phyloP scores from a whole-genome alignment of 2,329 filamentous ascomycete species.

The Pestalotiopsis sp. region DNA sequence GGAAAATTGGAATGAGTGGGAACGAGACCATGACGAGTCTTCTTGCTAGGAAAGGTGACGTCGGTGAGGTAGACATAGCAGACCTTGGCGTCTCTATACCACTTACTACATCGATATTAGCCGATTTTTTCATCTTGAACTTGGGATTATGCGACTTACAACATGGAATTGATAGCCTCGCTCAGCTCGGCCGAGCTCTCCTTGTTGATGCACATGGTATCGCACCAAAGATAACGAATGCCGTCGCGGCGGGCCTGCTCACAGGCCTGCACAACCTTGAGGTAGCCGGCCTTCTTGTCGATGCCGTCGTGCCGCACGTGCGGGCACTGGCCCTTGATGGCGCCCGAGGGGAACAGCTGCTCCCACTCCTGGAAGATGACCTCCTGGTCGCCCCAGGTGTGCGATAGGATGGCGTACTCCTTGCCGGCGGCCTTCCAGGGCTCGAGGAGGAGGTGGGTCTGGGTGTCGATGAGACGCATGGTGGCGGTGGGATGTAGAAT shows the following conservation, averaged over 20 bases:
- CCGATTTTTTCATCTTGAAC: constrained; percentile 28
- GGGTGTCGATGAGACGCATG: constrained; percentile 41
- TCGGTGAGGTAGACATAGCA: constrained; percentile 39
- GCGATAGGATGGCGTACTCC: constrained; percentile 42
- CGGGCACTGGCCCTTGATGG: constrained; percentile 17
- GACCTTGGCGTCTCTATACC: constrained; percentile 20
- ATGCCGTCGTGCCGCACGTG: not conserved
- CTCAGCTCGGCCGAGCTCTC: constrained; percentile 34
- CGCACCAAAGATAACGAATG: constrained; percentile 36
- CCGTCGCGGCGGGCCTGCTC: constrained; percentile 28
- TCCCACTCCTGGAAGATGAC: constrained; percentile 35
- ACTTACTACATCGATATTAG: not conserved
- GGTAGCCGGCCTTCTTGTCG: constrained; percentile 30
- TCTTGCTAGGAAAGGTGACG: constrained; percentile 16
- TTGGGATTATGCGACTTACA: constrained; percentile 10
- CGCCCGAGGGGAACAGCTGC: constrained; percentile 20
- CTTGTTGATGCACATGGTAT: constrained; percentile 42
- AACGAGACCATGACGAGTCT: not conserved
- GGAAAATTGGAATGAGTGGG: not conserved
- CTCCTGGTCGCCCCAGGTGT: constrained; percentile 38
- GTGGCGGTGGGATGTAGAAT: not conserved
- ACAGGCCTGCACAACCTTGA: constrained; percentile 35
- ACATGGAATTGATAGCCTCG: constrained; percentile 42
- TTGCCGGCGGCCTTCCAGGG: not conserved
- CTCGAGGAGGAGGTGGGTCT: constrained; percentile 31